A percentile compares a stretch with the other conserved stretches of the same genome.
phyloP scores from a whole-genome alignment of 2,329 filamentous ascomycete species.

The Colletotrichum tropicicola region DNA sequence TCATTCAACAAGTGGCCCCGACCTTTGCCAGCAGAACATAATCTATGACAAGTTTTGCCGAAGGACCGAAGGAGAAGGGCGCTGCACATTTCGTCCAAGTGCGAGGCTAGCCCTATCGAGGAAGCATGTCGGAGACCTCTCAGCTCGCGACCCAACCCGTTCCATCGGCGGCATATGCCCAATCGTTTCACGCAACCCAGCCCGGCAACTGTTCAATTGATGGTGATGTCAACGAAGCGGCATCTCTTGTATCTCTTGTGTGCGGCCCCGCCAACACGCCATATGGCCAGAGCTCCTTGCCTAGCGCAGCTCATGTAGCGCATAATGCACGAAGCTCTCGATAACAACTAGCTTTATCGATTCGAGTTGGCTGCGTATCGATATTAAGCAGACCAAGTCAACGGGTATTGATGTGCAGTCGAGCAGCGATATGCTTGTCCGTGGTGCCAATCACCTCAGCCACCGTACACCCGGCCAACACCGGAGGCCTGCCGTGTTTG shows the following conservation, averaged over 20 bases:
- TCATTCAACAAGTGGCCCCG: neutral
- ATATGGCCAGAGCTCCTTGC: slow-evolving; percentile 19
- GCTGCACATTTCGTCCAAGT: no score
- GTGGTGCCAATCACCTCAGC: neutral
- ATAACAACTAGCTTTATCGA: neutral
- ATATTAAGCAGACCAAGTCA: neutral
- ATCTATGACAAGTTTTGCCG: no score
- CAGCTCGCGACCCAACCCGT: no score
- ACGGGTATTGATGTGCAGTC: neutral
- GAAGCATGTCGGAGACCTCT: no score
- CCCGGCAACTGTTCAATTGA: neutral
- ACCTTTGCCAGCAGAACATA: neutral
- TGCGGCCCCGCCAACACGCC: neutral
- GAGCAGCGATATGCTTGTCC: neutral
- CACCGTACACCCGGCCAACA: neutral
- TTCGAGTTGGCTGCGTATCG: neutral
- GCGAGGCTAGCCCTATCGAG: no score
- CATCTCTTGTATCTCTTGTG: neutral
- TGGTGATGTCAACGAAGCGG: neutral
- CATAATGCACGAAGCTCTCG: slow-evolving; percentile 1
- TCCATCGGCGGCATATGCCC: no score
- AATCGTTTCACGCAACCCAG: no score
- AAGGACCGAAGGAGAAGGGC: no score
- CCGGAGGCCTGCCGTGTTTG: neutral
- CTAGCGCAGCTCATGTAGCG: neutral